Base-by-base conservation (phyloP, 108 stramenopile species). In the Nannochloropsis salina region DNA sequence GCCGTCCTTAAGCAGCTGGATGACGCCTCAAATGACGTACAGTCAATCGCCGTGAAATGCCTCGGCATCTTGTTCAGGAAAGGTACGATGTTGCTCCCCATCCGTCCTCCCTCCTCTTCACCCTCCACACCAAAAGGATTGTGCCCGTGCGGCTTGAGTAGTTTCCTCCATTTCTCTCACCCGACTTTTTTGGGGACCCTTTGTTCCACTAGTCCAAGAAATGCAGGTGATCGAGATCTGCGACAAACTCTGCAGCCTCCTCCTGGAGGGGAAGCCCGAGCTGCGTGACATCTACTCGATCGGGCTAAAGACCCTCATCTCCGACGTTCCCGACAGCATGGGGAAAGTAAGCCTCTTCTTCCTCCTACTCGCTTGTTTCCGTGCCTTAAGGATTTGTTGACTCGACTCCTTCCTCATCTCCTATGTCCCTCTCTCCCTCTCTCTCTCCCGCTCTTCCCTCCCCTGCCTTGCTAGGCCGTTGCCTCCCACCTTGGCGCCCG, bases 251-350 rank as follows among this genome's bases (percentile, higher is more conserved):
- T 91, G 93, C 41, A 93, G 92, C 87, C 95, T 97, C 84, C 94
- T 99, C n/a, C 86, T 98, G 74, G 95, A 96, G 82, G 92, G 92
- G n/a, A 96, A 97, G 89, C 90, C 91, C 44, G 98, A 97, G 87
- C 91, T 99, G 43, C 91, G 98, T 11, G 98, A 99, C 92, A 96
- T 99, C 10, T 99, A 98, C 84, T 92, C 96, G 42, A 99, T 99
- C 90, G 97, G 98, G 84, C 91, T 99, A n/a, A 94, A 97, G 89
- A 99, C 97, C 1, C 86, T 97, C 42, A 94, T 98, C 87, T 93
- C 95, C 82, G 96, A 96, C 11, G 95, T 97, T 51, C 96, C 97
- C 20, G 45, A 88, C 18, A 40, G 83, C 40, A 95, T 95, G 94
- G 98, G 97, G 10, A 74, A 74, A n/a, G 61, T 74, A 74, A n/a